These are phyloP conservation scores for Aspergillus tubingensis DNA, from an alignment of 2,329 filamentous ascomycete species.

Conservation along the genomic window DNA sequence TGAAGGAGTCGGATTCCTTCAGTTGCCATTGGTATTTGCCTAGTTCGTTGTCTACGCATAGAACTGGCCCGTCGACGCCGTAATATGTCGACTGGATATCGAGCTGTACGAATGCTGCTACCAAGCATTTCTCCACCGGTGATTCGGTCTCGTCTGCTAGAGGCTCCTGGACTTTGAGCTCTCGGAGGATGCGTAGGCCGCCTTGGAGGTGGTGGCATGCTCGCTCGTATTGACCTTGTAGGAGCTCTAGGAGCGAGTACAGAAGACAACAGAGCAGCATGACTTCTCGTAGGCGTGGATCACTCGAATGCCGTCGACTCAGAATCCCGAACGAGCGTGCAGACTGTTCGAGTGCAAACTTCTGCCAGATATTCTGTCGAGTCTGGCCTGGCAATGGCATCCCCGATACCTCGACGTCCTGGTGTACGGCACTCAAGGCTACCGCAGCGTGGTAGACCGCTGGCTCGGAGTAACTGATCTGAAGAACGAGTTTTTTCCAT, in stretches of 20 bases:
- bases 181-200: not conserved
- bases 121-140: slow-evolving; percentile 1
- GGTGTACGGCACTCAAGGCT: slow-evolving; percentile 9
- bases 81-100: slow-evolving; percentile 6
- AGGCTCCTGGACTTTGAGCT: not conserved
- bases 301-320: not conserved
- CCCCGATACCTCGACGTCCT: not conserved
- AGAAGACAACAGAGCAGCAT: slow-evolving; percentile 9
- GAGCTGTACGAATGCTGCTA: slow-evolving; percentile 4
- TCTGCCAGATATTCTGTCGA: slow-evolving; percentile 2
- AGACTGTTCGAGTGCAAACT: slow-evolving; percentile 8
- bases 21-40: not conserved
- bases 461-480: slow-evolving; percentile 3
- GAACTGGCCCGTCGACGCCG: not conserved
- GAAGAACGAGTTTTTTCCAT: slow-evolving; percentile 3
- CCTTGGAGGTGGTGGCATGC: slow-evolving; percentile 8
- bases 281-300: not conserved
- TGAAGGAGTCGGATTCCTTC: not conserved
- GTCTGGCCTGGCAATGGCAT: slow-evolving; percentile 2
- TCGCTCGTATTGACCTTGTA: slow-evolving; percentile 1
- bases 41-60: not conserved
- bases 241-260: slow-evolving; percentile 1
- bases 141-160: not conserved
- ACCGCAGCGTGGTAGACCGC: slow-evolving; percentile 9
- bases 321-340: not conserved